Conservation (phyloP, 768 basidiomycete genomes). For the Mycena epipterygia region DNA sequence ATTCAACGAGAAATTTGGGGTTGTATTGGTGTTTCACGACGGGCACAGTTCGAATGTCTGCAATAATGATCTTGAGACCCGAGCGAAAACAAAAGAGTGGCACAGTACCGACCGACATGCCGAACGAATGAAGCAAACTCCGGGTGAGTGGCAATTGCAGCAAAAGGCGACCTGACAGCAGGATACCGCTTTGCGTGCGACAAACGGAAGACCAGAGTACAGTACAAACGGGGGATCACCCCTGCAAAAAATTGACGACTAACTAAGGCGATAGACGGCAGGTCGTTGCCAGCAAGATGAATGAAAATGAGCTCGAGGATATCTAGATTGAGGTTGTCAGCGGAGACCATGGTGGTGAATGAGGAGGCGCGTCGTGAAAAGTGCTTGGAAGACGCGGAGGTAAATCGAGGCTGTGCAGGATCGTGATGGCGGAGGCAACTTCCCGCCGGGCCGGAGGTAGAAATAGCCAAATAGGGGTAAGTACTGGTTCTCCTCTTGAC, state of each 20-base stretch:
- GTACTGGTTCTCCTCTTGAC: not conserved
- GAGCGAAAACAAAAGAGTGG: not conserved
- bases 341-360: not conserved
- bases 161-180: conserved; percentile 72
- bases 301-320: not conserved
- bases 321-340: not conserved
- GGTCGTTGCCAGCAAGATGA: not conserved
- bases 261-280: conserved; percentile 69
- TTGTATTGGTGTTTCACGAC: conserved; percentile 51
- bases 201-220: conserved; percentile 65
- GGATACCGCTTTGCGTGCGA: conserved; percentile 72
- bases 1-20: conserved; percentile 67
- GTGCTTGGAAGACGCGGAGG: too few relatives aligned
- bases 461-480: not conserved
- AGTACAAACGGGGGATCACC: conserved; percentile 74
- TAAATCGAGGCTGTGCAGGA: not conserved
- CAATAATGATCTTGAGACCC: conserved; percentile 3
- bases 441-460: too few relatives aligned
- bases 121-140: conserved; percentile 71
- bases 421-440: not conserved
- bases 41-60: conserved; percentile 69
- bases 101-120: conserved; percentile 61
- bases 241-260: conserved; percentile 75
- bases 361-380: too few relatives aligned
- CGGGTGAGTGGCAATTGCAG: conserved; percentile 65